Evolutionary conservation across 768 basidiomycete genomes (phyloP).

Genomic region (Coprinopsis sp.): DNA sequence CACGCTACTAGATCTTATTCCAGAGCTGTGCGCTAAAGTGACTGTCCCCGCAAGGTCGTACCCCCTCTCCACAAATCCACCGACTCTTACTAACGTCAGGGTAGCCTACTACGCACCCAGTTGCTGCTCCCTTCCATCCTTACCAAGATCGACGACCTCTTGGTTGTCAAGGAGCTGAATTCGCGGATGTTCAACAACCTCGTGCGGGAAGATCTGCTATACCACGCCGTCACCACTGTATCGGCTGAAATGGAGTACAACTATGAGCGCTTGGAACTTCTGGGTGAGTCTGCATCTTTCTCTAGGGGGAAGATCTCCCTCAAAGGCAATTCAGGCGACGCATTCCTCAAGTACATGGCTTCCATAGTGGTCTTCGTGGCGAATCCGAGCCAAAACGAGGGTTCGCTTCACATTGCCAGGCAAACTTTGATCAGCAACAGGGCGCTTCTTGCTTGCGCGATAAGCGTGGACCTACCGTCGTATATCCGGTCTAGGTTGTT

Average conservation of each 20-base stretch:
- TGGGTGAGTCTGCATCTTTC: constrained; percentile 46
- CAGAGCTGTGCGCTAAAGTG: constrained; percentile 72
- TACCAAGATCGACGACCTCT: constrained; percentile 64
- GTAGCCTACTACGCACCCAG: constrained; percentile 62
- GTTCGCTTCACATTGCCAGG: constrained; percentile 60
- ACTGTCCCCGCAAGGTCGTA: constrained; percentile 67
- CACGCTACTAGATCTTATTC: constrained; percentile 62
- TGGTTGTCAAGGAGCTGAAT: constrained; percentile 78
- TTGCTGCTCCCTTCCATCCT: constrained; percentile 72
- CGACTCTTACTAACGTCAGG: constrained; percentile 1
- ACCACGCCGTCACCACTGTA: constrained; percentile 65
- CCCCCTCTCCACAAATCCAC: neutral
- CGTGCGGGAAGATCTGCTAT: constrained; percentile 58
- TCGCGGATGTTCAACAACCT: constrained; percentile 56
- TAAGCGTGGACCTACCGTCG: constrained; percentile 55
- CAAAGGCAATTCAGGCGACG: constrained; percentile 53
- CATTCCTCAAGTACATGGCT: constrained; percentile 76
- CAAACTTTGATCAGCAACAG: constrained; percentile 75
- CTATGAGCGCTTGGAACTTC: constrained; percentile 81
- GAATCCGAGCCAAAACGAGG: constrained; percentile 60
- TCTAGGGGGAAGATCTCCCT: constrained; percentile 8
- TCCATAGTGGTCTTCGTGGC: constrained; percentile 73
- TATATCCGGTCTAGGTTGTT: constrained; percentile 75
- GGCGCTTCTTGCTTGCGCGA: constrained; percentile 51
- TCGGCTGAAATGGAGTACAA: constrained; percentile 66